Evolutionary conservation across 2,329 filamentous ascomycete species (phyloP).

Genomic region (Cercospora sp.): DNA sequence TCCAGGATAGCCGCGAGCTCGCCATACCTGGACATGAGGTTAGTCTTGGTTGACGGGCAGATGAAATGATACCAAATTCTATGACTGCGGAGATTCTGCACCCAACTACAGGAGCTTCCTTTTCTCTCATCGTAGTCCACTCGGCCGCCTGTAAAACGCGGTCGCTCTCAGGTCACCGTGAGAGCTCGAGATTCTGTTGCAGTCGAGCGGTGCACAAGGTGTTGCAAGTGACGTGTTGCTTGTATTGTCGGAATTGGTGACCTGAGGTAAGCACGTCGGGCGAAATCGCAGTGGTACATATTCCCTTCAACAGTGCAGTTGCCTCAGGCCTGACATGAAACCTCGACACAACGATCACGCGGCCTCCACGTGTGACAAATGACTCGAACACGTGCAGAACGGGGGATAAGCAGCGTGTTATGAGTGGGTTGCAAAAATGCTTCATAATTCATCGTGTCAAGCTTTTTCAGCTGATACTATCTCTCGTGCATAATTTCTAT

Average conservation of each 20-base stretch:
- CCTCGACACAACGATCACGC: neutral
- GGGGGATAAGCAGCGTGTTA: neutral
- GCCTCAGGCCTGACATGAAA: neutral
- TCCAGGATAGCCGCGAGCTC: constrained; percentile 2
- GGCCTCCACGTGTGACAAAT: neutral
- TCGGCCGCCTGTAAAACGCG: too few species aligned
- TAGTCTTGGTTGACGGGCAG: constrained; percentile 3
- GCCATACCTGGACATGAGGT: neutral
- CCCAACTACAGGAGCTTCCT: neutral
- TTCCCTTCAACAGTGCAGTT: neutral
- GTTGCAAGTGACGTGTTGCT: neutral
- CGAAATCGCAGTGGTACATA: neutral
- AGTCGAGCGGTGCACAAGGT: neutral
- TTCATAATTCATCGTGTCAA: neutral
- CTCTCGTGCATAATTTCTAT: neutral
- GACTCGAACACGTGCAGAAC: neutral
- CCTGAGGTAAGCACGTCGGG: neutral
- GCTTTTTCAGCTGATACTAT: neutral
- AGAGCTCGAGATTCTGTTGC: neutral
- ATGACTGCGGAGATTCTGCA: neutral
- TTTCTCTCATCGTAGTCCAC: neutral
- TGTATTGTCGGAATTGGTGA: neutral
- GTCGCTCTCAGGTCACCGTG: too few species aligned
- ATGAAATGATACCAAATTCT: neutral
- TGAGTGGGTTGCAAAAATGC: neutral